Base-by-base conservation (phyloP, 2,329 filamentous ascomycete genomes). In the Dactylonectria macrodidyma region DNA sequence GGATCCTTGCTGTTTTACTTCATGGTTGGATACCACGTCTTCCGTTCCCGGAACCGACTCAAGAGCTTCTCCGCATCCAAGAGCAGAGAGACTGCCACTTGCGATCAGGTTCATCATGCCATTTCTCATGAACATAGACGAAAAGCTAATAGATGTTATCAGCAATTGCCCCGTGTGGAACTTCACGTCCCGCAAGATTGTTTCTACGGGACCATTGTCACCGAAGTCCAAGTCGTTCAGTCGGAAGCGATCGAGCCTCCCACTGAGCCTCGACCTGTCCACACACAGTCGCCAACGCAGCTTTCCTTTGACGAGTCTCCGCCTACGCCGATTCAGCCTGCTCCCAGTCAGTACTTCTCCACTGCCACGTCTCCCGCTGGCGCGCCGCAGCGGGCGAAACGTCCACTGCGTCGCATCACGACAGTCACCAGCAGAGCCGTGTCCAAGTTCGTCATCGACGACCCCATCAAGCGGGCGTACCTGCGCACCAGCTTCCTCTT, bases 401-500 rank as follows among this genome's bases (percentile, higher is more conserved):
- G 58, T 36, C 16, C 73, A 59, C 67, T 67, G 38, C 73, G 70
- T 11, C 70, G 75, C 30, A 59, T 76, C 44, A 60, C 67, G 10
- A 51, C 70, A 19, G 64, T 69, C 16, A 67, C 70, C 19, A 75
- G 62, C 77, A 81, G 73, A 80, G 85, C 73, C 2, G 60, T 76
- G 1, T 69, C 69, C 66, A 81, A 79, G 58, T 82, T 82, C 58
- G 72, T 78, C 51, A 73, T 82, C 44, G 78, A 79, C 71, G 88
- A 90, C 77, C 87, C 87, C 1, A 83, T 90, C 71, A 90, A 90
- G 81, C 81, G 89, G 5, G 88, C 88, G 10, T 90, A 90, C 73
- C 82, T 90, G 50, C 85, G 88, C 14, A 90, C 88, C 8, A 89
- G 87, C 30, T 88, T 90, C 74, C 85, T 90, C 11, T 90, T 90